phyloP scores from a whole-genome alignment of 2,329 filamentous ascomycete species.

The Zymoseptoria pseudotritici region DNA sequence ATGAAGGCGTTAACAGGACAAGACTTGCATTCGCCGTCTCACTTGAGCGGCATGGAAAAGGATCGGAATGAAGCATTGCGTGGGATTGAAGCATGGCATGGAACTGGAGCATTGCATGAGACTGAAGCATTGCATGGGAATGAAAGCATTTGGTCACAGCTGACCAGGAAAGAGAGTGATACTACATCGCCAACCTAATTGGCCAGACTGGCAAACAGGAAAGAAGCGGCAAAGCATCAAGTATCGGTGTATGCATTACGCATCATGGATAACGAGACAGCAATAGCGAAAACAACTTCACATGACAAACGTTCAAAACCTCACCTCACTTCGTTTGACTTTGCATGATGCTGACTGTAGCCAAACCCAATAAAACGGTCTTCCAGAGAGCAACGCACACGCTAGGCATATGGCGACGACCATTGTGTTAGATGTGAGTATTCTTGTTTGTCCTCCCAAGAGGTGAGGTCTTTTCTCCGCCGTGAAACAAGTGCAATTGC shows the following conservation, averaged over 20 bases:
- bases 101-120: not conserved
- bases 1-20: not conserved
- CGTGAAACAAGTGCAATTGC: not conserved
- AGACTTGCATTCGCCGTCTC: not conserved
- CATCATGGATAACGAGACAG: not conserved
- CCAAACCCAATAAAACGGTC: not conserved
- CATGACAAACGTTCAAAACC: not conserved
- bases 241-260: not conserved
- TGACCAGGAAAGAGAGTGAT: not conserved
- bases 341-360: not conserved
- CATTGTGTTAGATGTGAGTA: no score
- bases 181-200: not conserved
- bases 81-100: not conserved
- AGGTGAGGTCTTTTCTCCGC: not conserved
- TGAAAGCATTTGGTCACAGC: not conserved
- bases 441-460: not conserved
- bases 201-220: not conserved
- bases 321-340: not conserved
- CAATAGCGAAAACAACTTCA: slow-evolving; percentile 7
- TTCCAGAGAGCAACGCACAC: not conserved
- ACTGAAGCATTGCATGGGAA: not conserved
- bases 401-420: no score
- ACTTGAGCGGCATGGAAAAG: not conserved
- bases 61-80: not conserved
- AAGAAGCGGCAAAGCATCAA: slow-evolving; percentile 1